Base-by-base conservation (phyloP, 1,284 basidiomycete species). In the Pseudozyma sp. region DNA sequence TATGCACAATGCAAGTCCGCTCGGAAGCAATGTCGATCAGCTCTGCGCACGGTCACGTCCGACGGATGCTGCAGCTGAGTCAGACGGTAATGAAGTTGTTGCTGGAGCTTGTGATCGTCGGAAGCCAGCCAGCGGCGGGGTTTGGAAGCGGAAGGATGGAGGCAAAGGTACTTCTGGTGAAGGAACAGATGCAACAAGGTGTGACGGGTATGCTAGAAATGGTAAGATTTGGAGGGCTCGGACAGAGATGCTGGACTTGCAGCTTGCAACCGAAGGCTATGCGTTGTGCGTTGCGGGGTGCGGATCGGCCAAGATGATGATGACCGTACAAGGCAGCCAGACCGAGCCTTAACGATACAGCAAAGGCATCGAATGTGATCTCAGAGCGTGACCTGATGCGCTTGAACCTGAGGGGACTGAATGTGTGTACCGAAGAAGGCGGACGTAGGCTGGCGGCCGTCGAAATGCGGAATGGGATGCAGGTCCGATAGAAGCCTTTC, bases 11-110 rank as follows among this genome's bases (percentile, higher is more conserved):
- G 19, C 25, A 70, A 36, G 60, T 70, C 67, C 67, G 67, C 67
- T 70, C 67, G 67, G 67, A 70, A 70, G 67, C 67, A 70, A 70
- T 70, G 67, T 70, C 67, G 67, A 70, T 70, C 67, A 53, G 25
- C 34, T 18, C 40, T 56, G 58, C 53, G 54, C 57, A 38, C 31
- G 43, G 56, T 14, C 38, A 51, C 49, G 67, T 57, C 67, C 49
- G 57, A 56, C 40, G 51, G 36, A 19, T 8, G 53, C 34, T 43
- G 53, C 53, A 49, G 49, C 12, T 45, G 53, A 53, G 47, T 44
- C 31, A 21, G 21, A 31, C 36, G 9, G 19, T n/a, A 49, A n/a
- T 19, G 7, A 21, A 14, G 49, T 31, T 18, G 54, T 44, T 8
- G 38, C 42, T 35, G 9, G 12, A 54, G 44, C 31, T 19, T 43